phyloP scores from a whole-genome alignment of 1,284 basidiomycete species.

The Baeospora myosura region DNA sequence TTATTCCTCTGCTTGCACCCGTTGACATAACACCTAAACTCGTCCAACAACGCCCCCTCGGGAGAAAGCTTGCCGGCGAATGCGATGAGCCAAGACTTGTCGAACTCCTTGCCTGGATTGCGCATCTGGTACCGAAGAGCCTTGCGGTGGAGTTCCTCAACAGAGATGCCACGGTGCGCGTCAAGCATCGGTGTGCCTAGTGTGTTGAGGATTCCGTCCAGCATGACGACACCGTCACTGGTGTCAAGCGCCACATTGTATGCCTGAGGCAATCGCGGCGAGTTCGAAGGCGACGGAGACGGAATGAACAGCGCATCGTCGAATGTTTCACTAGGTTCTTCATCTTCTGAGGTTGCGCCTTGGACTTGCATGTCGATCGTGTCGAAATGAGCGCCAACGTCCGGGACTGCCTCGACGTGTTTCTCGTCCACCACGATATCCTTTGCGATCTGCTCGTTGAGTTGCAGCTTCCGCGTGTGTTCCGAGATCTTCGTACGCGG shows the following conservation, averaged over 20 bases:
- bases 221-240: too few species aligned
- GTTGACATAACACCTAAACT: conserved; percentile 57
- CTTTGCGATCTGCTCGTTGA: conserved; percentile 8
- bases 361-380: too few species aligned
- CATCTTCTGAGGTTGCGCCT: too few species aligned
- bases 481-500: too few species aligned
- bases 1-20: conserved; percentile 61
- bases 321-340: too few species aligned
- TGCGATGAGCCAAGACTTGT: conserved; percentile 53
- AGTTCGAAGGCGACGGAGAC: too few species aligned
- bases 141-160: conserved; percentile 44
- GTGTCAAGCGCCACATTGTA: too few species aligned
- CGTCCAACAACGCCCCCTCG: conserved; percentile 46
- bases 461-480: background rate
- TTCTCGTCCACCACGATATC: conserved; percentile 26
- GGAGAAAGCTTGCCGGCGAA: conserved; percentile 59
- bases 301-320: too few species aligned
- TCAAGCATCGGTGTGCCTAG: conserved; percentile 46
- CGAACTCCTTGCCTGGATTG: conserved; percentile 47
- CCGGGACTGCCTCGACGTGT: too few species aligned
- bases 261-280: too few species aligned
- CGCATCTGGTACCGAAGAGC: conserved; percentile 44
- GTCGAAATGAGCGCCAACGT: too few species aligned
- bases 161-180: conserved; percentile 50
- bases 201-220: too few species aligned